Evolutionary conservation across 1,284 basidiomycete species (phyloP), one percentile per base, ranked within the genome.

Genomic region (Meira nashicola): DNA sequence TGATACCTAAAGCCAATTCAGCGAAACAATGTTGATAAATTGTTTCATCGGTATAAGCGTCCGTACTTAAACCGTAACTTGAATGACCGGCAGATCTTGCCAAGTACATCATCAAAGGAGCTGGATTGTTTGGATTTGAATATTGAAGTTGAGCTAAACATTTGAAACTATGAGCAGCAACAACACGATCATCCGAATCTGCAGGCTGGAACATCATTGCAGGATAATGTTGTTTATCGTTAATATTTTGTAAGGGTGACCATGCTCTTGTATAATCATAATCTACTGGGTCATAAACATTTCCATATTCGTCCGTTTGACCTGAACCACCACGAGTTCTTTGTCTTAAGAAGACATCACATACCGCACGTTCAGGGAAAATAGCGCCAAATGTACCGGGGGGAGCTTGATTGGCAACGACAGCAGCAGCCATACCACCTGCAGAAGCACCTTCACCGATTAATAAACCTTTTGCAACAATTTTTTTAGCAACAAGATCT

Each of bases 271-370:
- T 63, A 57, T 76, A 73, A 60, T 77, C 76, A 50, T 76, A 71
- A 0, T 67, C 65, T 46, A 73, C 72, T 33, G 28, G 28, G 19
- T 72, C 69, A 4, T 23, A 7, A 3, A 89, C 87, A 72, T 89
- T 82, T n/a, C 89, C 89, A 67, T 87, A 91, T 78, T 91, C 90
- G 19, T 86, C 84, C 1, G 82, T 84, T 90, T 90, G 92, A 1
- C 87, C 86, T 59, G 83, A 83, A 46, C 89, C 87, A 84, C 73
- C 74, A 9, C 71, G 76, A 66, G 66, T 75, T 4, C 64, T 60
- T 37, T 67, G 62, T 65, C 76, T 33, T 8, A 33, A 33, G 62
- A 92, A 83, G 68, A 91, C 82, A 78, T 92, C 90, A 64, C 87
- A 82, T 1, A 92, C 89, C 12, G 74, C 76, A 0, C 76, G 72